phyloP scores from a whole-genome alignment of 2,329 filamentous ascomycete genomes.

The Aotearoamyces nothofagi region DNA sequence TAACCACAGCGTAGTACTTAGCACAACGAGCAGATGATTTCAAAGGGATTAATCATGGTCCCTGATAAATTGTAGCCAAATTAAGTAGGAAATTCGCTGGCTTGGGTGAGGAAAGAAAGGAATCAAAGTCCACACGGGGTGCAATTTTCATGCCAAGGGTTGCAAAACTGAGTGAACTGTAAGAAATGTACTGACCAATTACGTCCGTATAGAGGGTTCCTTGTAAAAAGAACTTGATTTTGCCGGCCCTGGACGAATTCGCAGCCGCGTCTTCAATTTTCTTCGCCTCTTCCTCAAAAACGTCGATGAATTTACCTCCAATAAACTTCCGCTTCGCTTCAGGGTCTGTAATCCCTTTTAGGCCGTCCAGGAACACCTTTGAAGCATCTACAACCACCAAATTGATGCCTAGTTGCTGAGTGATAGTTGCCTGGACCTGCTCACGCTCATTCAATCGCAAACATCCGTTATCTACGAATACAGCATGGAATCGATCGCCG shows the following conservation, averaged over 20 bases:
- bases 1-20: no score
- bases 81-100: no score
- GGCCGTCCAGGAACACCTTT: constrained; percentile 59
- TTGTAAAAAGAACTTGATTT: constrained; percentile 77
- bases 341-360: constrained; percentile 63
- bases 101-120: no score
- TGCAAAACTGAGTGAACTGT: no score
- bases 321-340: constrained; percentile 90
- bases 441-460: constrained; percentile 77
- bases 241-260: constrained; percentile 50
- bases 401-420: constrained; percentile 73
- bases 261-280: constrained; percentile 59
- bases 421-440: constrained; percentile 66
- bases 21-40: no score
- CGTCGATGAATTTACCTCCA: constrained; percentile 60
- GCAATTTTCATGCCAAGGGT: no score
- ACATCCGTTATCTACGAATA: constrained; percentile 73
- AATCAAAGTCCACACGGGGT: no score
- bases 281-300: constrained; percentile 69
- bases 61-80: no score
- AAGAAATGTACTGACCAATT: no score
- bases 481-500: constrained; percentile 63
- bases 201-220: constrained; percentile 44
- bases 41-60: no score
- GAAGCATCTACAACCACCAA: constrained; percentile 73